phyloP scores from a whole-genome alignment of 495 filamentous ascomycete species.

The Tuber umbilicatum region DNA sequence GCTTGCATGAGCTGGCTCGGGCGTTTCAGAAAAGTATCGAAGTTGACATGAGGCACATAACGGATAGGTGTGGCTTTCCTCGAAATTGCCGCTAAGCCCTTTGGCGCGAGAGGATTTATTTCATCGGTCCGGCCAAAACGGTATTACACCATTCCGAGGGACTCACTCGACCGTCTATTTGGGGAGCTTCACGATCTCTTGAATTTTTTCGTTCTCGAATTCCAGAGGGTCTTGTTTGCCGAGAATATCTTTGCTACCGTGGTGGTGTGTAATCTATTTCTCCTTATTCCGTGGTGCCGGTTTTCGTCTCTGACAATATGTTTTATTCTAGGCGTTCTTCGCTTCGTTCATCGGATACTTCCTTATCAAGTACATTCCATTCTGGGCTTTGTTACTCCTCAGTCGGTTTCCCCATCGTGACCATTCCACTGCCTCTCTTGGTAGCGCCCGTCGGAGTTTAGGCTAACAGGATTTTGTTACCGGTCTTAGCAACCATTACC shows the following conservation, averaged over 20 bases:
- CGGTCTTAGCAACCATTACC: conserved; percentile 52
- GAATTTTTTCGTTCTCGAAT: conserved; percentile 97
- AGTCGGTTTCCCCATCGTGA: conserved; percentile 21
- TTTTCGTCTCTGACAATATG: conserved; percentile 10
- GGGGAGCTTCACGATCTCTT: conserved; percentile 85
- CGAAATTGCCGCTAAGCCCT: conserved; percentile 68
- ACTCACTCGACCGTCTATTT: conserved; percentile 68
- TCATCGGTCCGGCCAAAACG: conserved; percentile 80
- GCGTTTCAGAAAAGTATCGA: conserved; percentile 26
- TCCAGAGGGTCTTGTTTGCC: conserved; percentile 87
- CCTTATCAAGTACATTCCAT: conserved; percentile 84
- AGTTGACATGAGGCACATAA: conserved; percentile 19
- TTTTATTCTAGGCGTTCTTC: conserved; percentile 58
- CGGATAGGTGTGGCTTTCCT: conserved; percentile 62
- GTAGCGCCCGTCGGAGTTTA: background rate
- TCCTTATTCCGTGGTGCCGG: conserved; percentile 9
- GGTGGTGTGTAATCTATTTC: conserved; percentile 57
- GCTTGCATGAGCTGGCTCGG: background rate
- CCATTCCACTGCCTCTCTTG: background rate
- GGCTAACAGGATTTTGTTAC: conserved; percentile 9
- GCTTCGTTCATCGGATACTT: conserved; percentile 82
- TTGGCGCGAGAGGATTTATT: conserved; percentile 70
- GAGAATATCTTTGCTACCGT: conserved; percentile 81
- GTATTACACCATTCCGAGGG: conserved; percentile 86
- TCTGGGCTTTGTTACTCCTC: conserved; percentile 85